Evolutionary conservation across 306 rosid species (phyloP).

Genomic region (cucumber (Cucumis sativus)): Cucumber_9930_V3 NC_026660.2:5578001-5578500

Average conservation of each 20-base stretch:
- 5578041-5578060: neutral
- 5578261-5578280: neutral
- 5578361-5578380: slow-evolving; percentile 82
- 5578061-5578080: neutral
- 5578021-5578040: neutral
- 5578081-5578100: neutral
- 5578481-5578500: too few species aligned
- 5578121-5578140: neutral
- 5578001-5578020: neutral
- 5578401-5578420: neutral
- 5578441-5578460: neutral
- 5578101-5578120: neutral
- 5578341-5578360: slow-evolving; percentile 89
- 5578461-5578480: too few species aligned
- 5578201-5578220: neutral
- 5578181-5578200: neutral
- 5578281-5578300: slow-evolving; percentile 86
- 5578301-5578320: slow-evolving; percentile 84
- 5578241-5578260: neutral
- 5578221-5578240: neutral
- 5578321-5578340: slow-evolving; percentile 91
- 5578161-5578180: neutral
- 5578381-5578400: slow-evolving; percentile 12
- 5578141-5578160: neutral
- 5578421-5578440: neutral